Conservation (phyloP, 2,329 filamentous ascomycete species). For the Ophiosphaerella korrae region DNA sequence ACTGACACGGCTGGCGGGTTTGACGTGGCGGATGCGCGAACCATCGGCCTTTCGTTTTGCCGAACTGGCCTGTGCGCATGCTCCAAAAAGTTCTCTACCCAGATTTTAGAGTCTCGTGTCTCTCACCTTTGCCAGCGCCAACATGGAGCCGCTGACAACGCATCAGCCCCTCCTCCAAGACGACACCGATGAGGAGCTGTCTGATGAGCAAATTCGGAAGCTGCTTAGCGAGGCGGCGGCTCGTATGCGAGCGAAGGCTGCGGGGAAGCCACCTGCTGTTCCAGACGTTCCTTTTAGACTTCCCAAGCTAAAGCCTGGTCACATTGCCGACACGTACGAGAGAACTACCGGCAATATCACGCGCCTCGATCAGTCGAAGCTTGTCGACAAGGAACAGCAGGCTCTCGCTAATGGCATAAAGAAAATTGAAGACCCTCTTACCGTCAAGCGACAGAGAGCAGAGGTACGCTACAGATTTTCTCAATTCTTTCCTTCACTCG, state of each 20-base stretch:
- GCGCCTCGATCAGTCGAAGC: slow-evolving; percentile 57
- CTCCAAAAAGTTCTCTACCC: slow-evolving; percentile 30
- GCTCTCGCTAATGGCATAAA: slow-evolving; percentile 56
- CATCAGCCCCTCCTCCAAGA: slow-evolving; percentile 40
- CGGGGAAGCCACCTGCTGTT: slow-evolving; percentile 30
- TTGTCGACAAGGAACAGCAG: slow-evolving; percentile 56
- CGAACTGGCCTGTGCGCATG: slow-evolving; percentile 19
- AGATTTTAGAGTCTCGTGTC: slow-evolving; percentile 31
- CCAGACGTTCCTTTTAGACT: slow-evolving; percentile 50
- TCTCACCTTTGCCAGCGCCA: slow-evolving; percentile 31
- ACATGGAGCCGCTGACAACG: slow-evolving; percentile 44
- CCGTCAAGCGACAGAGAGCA: slow-evolving; percentile 51
- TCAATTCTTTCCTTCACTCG: neutral
- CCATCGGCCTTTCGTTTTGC: neutral
- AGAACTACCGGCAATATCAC: slow-evolving; percentile 59
- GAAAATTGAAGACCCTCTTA: slow-evolving; percentile 60
- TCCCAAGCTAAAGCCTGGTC: slow-evolving; percentile 56
- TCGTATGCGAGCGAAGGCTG: slow-evolving; percentile 56
- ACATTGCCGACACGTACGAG: slow-evolving; percentile 60
- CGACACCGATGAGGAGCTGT: slow-evolving; percentile 56
- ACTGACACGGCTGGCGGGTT: slow-evolving; percentile 4
- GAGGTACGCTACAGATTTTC: slow-evolving; percentile 54
- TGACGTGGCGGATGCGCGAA: slow-evolving; percentile 11
- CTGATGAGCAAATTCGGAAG: slow-evolving; percentile 67
- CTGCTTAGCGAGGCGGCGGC: slow-evolving; percentile 68